A percentile compares a stretch with the other conserved stretches of the same genome.
These are phyloP conservation scores for Lipomyces oligophaga DNA, from an alignment of 805 yeast species.

Conservation along the genomic window DNA sequence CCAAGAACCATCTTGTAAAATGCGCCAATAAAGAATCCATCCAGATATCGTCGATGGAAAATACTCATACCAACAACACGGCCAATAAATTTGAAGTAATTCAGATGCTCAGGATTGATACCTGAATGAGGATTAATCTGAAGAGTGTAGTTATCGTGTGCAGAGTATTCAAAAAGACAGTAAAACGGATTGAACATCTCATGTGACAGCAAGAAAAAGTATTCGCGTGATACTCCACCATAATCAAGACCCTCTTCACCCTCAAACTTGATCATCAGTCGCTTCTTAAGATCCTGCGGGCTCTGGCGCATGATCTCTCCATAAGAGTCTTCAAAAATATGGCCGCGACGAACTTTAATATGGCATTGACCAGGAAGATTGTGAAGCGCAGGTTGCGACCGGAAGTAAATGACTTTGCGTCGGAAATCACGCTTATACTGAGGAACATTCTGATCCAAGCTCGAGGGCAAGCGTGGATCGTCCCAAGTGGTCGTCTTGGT, in stretches of 20 bases:
- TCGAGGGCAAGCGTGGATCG: constrained; percentile 96
- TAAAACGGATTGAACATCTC: constrained; percentile 99
- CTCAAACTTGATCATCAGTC: constrained; percentile 96
- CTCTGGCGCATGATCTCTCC: constrained; percentile 99
- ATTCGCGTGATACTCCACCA: constrained; percentile 99
- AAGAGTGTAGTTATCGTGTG: constrained; percentile 95
- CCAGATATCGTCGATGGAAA: constrained; percentile 95
- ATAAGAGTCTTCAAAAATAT: constrained; percentile 94
- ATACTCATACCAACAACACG: constrained; percentile 97
- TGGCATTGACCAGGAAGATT: constrained; percentile 98
- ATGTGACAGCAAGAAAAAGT: constrained; percentile 91
- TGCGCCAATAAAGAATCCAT: constrained; percentile 98
- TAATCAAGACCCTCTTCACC: constrained; percentile 99
- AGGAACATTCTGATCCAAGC: constrained; percentile 96
- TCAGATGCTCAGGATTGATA: constrained; percentile 95
- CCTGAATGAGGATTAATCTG: constrained; percentile 97
- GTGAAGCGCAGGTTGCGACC: constrained; percentile 97
- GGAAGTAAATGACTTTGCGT: constrained; percentile 93
- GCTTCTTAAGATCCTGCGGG: constrained; percentile 95
- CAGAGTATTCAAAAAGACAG: constrained; percentile 94
- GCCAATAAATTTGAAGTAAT: constrained; percentile 96
- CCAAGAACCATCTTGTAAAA: constrained; percentile 95
- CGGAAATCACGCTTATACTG: constrained; percentile 98
- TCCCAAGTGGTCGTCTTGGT: constrained; percentile 99
- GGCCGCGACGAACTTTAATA: constrained; percentile 94